These are phyloP conservation scores for Xylariales sp. DNA, from an alignment of 2,329 filamentous ascomycete species.

Conservation along the genomic window DNA sequence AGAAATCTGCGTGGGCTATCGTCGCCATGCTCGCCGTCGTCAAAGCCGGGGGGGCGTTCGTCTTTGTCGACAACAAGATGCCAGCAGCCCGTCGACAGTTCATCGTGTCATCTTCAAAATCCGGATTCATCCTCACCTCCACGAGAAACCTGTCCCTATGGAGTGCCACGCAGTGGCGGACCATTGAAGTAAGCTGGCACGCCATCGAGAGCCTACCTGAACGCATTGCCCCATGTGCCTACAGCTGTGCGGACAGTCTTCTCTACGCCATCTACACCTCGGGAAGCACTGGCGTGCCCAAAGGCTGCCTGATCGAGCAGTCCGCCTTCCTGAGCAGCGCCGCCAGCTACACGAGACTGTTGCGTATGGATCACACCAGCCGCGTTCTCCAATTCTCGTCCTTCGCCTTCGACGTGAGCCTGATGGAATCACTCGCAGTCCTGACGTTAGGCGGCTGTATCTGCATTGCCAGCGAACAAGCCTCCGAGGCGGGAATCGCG, in stretches of 20 bases:
- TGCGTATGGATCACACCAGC: slow-evolving; percentile 46
- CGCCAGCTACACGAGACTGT: neutral
- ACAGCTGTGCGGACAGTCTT: neutral
- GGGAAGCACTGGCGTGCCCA: slow-evolving; percentile 11
- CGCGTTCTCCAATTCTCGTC: slow-evolving; percentile 16
- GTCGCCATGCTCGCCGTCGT: slow-evolving; percentile 29
- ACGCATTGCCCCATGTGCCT: neutral
- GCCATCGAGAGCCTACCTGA: neutral
- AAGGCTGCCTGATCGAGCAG: slow-evolving; percentile 10
- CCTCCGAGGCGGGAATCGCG: neutral
- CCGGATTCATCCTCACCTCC: slow-evolving; percentile 2
- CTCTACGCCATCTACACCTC: slow-evolving; percentile 10
- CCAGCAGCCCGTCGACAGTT: slow-evolving; percentile 2
- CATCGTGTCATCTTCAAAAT: neutral
- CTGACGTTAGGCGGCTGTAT: slow-evolving; percentile 6
- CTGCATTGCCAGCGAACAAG: slow-evolving; percentile 8
- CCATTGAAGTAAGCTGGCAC: neutral
- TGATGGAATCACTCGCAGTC: slow-evolving; percentile 5
- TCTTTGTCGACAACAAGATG: slow-evolving; percentile 12
- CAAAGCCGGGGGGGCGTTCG: slow-evolving; percentile 28
- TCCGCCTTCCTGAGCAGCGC: slow-evolving; percentile 3
- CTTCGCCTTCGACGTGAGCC: slow-evolving; percentile 9
- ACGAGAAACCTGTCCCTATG: neutral
- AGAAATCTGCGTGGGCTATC: slow-evolving; percentile 28
- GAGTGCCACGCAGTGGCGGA: neutral